Conservation (phyloP, 2,329 filamentous ascomycete genomes). For the Trichoderma endophyticum region DNA sequence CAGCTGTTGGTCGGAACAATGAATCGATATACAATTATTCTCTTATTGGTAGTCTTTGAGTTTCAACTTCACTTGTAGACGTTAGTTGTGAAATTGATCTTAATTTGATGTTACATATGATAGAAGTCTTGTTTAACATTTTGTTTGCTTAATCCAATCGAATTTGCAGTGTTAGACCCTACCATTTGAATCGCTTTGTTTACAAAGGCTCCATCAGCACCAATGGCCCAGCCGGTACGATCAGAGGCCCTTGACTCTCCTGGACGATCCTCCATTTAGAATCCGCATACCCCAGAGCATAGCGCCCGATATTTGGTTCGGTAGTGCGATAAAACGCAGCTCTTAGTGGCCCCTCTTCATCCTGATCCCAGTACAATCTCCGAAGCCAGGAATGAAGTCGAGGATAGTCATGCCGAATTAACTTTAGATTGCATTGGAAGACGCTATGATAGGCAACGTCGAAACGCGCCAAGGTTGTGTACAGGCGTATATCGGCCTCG, state of each 20-base stretch:
- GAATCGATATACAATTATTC: background rate
- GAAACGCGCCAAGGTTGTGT: conserved; percentile 64
- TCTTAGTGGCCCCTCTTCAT: conserved; percentile 30
- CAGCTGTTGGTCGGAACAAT: background rate
- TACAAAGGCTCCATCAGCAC: conserved; percentile 22
- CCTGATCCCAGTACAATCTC: conserved; percentile 65
- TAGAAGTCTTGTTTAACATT: background rate
- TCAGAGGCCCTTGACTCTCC: conserved; percentile 27
- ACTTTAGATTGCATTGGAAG: conserved; percentile 62
- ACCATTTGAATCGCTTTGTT: background rate
- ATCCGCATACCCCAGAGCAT: conserved; percentile 30
- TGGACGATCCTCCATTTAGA: conserved; percentile 28
- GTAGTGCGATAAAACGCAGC: conserved; percentile 68
- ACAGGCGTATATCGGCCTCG: conserved; percentile 67
- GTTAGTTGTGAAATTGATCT: too few relatives aligned
- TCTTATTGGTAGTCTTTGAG: background rate
- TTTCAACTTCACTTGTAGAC: too few relatives aligned
- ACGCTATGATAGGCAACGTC: conserved; percentile 66
- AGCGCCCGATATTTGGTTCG: conserved; percentile 46
- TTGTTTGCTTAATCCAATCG: background rate
- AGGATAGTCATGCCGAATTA: conserved; percentile 63
- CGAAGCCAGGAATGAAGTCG: conserved; percentile 66
- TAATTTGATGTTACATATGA: background rate
- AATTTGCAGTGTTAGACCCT: background rate
- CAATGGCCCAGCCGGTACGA: conserved; percentile 29